These are phyloP conservation scores for Dioscorea zingiberensis DNA, from an alignment of 106 monocot genomes.

Conservation along the genomic window DNA sequence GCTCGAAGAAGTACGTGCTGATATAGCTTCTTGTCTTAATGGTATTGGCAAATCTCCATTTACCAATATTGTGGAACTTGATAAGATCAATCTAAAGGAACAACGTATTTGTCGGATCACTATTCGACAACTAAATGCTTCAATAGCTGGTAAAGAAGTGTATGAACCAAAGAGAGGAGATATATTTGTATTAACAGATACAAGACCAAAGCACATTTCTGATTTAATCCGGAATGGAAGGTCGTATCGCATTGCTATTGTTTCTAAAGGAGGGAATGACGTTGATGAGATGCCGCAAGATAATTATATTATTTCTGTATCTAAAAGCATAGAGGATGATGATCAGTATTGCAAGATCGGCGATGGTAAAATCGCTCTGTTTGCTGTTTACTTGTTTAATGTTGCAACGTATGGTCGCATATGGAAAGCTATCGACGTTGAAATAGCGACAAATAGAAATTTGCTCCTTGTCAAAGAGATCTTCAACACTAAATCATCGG, in stretches of 20 bases:
- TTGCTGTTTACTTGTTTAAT: constrained; percentile 23
- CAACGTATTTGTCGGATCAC: background rate
- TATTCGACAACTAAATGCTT: background rate
- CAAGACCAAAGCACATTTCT: constrained; percentile 13
- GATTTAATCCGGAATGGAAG: constrained; percentile 8
- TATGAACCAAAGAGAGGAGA: constrained; percentile 21
- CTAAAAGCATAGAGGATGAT: background rate
- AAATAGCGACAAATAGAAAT: background rate
- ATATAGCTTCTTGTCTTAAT: constrained; percentile 7
- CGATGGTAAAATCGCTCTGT: background rate
- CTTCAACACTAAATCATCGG: background rate
- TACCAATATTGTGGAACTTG: constrained; percentile 4
- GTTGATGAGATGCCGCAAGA: constrained; percentile 4
- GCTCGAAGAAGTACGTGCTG: constrained; percentile 19
- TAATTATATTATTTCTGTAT: background rate
- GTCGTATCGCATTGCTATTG: constrained; percentile 8
- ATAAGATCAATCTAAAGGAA: background rate
- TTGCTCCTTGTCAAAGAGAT: background rate
- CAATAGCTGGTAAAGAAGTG: background rate
- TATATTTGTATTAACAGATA: constrained; percentile 13
- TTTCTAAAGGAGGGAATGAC: constrained; percentile 6
- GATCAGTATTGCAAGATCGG: background rate
- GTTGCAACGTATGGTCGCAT: constrained; percentile 22
- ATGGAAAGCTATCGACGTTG: constrained; percentile 8
- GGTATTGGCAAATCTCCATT: constrained; percentile 5